Evolutionary conservation across 2,329 filamentous ascomycete genomes (phyloP).

Genomic region (Arthrinium phaeospermum): DNA sequence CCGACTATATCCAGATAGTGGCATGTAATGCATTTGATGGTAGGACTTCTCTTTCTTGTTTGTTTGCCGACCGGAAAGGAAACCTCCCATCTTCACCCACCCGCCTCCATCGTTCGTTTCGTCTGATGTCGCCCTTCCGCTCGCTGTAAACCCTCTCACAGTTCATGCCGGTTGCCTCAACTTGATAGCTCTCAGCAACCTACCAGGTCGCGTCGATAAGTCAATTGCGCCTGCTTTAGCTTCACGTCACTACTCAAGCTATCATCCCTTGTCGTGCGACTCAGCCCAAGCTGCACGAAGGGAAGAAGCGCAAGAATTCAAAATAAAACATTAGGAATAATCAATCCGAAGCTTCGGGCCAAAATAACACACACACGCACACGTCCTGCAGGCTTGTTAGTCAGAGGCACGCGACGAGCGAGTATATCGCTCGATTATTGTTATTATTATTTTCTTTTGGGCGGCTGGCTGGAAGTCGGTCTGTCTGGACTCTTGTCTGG

Average conservation of each 20-base stretch:
- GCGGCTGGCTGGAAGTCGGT: background rate
- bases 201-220: conserved; percentile 3
- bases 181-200: background rate
- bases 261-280: background rate
- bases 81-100: background rate
- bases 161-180: background rate
- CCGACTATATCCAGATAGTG: background rate
- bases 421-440: background rate
- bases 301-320: background rate
- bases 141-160: conserved; percentile 6
- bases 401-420: background rate
- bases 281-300: background rate
- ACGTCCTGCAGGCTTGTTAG: background rate
- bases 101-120: conserved; percentile 3
- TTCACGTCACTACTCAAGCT: background rate
- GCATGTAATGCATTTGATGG: background rate
- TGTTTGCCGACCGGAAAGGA: background rate
- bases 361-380: background rate
- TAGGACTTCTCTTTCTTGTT: background rate
- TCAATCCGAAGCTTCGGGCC: conserved; percentile 14
- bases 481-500: background rate
- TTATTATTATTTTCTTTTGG: background rate
- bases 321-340: background rate
- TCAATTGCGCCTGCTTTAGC: conserved; percentile 8
- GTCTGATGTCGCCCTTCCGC: conserved; percentile 7